phyloP scores from a whole-genome alignment of 345 rosid species.

The Adansonia digitata region DNA sequence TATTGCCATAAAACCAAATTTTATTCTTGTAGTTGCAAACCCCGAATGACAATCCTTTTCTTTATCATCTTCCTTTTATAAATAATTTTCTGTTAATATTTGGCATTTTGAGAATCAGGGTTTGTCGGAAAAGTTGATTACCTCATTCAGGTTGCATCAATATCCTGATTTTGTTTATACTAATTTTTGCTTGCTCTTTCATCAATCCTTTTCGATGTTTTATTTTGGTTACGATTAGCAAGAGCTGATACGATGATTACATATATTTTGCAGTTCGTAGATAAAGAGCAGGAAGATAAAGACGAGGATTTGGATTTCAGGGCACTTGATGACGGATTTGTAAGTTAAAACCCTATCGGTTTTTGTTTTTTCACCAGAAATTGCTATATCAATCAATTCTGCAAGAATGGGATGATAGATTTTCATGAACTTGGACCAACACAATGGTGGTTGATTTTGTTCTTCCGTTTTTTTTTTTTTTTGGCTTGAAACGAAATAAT shows the following conservation, averaged over 20 bases:
- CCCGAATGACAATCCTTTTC: not conserved
- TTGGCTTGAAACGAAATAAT: not conserved
- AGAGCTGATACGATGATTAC: not conserved
- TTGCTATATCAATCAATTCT: too few species aligned
- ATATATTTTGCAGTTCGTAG: conserved; percentile 40
- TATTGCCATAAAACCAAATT: not conserved
- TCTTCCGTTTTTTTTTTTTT: not conserved
- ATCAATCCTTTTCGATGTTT: not conserved
- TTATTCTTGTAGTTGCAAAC: conserved; percentile 1
- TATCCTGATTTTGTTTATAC: not conserved
- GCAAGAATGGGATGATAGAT: not conserved
- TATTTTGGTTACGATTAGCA: not conserved
- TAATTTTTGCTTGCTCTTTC: not conserved
- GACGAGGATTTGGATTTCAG: conserved; percentile 63
- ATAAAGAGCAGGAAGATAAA: conserved; percentile 46
- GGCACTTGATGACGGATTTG: conserved; percentile 68
- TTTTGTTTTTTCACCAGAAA: too few species aligned
- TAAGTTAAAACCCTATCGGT: conserved; percentile 41
- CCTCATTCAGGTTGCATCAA: not conserved
- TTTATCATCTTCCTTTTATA: not conserved
- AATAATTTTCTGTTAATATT: too few species aligned
- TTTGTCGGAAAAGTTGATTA: not conserved
- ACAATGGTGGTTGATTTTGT: not conserved
- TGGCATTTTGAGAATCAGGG: not conserved
- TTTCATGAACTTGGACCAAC: not conserved